phyloP scores from a whole-genome alignment of 495 filamentous ascomycete genomes.

The Wilcoxina mikolae region DNA sequence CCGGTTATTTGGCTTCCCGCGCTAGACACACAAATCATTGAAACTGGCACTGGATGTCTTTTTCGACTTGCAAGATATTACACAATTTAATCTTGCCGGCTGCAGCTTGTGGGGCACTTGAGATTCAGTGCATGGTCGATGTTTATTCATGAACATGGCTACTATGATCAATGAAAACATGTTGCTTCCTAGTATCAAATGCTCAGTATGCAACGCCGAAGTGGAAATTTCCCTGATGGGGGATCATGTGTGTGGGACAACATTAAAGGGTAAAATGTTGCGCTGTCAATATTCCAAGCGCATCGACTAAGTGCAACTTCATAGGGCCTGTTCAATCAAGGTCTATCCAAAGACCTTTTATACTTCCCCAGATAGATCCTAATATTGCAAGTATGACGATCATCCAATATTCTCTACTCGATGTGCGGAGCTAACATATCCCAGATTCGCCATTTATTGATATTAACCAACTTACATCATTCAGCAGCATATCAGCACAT shows the following conservation, averaged over 20 bases:
- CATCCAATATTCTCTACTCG: neutral
- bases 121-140: too few species aligned
- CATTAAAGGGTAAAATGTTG: slow-evolving; percentile 15
- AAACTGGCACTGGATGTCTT: slow-evolving; percentile 25
- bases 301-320: too few species aligned
- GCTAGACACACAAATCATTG: too few species aligned
- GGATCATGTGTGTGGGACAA: slow-evolving; percentile 58
- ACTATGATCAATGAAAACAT: slow-evolving; percentile 43
- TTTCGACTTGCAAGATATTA: slow-evolving; percentile 6
- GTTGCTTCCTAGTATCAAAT: slow-evolving; percentile 87
- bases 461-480: slow-evolving; percentile 45
- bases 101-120: neutral
- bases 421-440: neutral
- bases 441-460: slow-evolving; percentile 48
- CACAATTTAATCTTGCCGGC: too few species aligned
- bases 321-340: neutral
- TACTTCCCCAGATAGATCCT: neutral
- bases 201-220: slow-evolving; percentile 69
- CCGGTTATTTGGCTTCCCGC: too few species aligned
- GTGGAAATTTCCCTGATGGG: slow-evolving; percentile 88
- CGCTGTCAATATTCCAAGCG: too few species aligned
- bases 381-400: neutral
- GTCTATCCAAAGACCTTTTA: neutral
- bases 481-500: slow-evolving; percentile 32
- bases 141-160: slow-evolving; percentile 33